phyloP scores from a whole-genome alignment of 208 protist genomes.

The Borovskyia barvae region DNA sequence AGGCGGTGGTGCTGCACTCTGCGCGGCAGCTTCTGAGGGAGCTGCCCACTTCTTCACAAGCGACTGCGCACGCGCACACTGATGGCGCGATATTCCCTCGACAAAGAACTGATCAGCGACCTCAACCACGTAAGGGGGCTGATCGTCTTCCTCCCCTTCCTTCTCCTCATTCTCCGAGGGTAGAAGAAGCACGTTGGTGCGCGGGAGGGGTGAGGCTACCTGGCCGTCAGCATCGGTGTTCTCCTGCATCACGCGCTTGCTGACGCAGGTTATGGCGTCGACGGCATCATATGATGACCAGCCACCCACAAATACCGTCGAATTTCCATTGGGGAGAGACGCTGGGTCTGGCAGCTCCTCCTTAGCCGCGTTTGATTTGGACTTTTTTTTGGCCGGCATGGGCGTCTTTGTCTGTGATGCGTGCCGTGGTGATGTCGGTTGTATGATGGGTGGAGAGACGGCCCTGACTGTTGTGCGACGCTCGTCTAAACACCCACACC shows the following conservation, averaged over 20 bases:
- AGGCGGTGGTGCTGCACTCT: no score
- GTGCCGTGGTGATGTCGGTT: neutral
- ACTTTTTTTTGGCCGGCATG: conserved; percentile 38
- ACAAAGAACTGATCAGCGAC: conserved; percentile 55
- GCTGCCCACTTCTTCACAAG: conserved; percentile 8
- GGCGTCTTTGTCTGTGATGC: neutral
- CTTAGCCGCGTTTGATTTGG: conserved; percentile 30
- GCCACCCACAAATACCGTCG: conserved; percentile 71
- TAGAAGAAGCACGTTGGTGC: conserved; percentile 65
- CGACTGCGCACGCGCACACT: conserved; percentile 15
- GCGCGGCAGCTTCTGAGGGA: neutral
- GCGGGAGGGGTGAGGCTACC: conserved; percentile 38
- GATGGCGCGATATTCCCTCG: conserved; percentile 36
- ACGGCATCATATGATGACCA: conserved; percentile 68
- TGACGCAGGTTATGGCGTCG: conserved; percentile 55
- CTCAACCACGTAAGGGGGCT: conserved; percentile 24
- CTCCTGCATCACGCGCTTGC: conserved; percentile 32
- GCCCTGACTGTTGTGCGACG: no score
- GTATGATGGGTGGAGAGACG: neutral
- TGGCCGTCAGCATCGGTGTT: conserved; percentile 55
- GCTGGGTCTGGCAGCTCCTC: conserved; percentile 67
- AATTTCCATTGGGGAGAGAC: conserved; percentile 48
- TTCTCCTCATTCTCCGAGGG: conserved; percentile 12
- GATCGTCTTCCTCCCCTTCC: neutral
- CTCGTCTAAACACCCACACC: no score